Evolutionary conservation across 768 basidiomycete genomes (phyloP).

Genomic region (Nidularia pulvinata): DNA sequence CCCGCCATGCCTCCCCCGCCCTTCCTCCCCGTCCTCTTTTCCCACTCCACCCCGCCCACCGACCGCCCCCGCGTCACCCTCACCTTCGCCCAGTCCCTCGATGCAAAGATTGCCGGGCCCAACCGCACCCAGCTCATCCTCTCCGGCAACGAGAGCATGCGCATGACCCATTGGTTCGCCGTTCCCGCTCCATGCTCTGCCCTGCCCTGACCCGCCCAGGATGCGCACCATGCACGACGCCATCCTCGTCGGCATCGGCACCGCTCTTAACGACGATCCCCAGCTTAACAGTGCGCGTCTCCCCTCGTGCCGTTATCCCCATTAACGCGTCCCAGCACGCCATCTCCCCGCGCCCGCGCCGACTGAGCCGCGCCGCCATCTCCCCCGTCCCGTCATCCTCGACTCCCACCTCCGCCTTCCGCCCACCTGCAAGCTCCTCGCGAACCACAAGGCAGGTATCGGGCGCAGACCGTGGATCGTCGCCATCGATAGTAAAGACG

Average conservation of each 20-base stretch:
- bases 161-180: slow-evolving; percentile 94
- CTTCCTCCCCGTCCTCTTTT: slow-evolving; percentile 17
- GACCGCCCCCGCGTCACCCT: slow-evolving; percentile 67
- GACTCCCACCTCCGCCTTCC: slow-evolving; percentile 75
- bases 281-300: slow-evolving; percentile 86
- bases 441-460: slow-evolving; percentile 53
- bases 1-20: too few relatives aligned
- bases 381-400: slow-evolving; percentile 85
- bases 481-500: slow-evolving; percentile 22
- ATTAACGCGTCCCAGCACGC: slow-evolving; percentile 37
- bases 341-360: slow-evolving; percentile 53
- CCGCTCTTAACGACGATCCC: slow-evolving; percentile 89
- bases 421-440: slow-evolving; percentile 66
- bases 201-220: slow-evolving; percentile 27
- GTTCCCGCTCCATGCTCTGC: not conserved
- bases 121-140: slow-evolving; percentile 76
- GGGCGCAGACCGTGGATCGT: slow-evolving; percentile 80
- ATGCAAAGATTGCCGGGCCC: slow-evolving; percentile 84
- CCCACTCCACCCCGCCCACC: slow-evolving; percentile 10
- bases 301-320: not conserved
- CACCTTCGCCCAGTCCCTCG: slow-evolving; percentile 85
- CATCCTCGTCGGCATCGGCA: slow-evolving; percentile 90
- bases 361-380: slow-evolving; percentile 29
- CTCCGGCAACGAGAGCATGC: slow-evolving; percentile 85
- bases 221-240: slow-evolving; percentile 92